Percentiles rank a stretch among this genome's conserved stretches.
Evolutionary conservation across 352 stramenopile species (phyloP).

Genomic region (Lagenidium giganteum): DNA sequence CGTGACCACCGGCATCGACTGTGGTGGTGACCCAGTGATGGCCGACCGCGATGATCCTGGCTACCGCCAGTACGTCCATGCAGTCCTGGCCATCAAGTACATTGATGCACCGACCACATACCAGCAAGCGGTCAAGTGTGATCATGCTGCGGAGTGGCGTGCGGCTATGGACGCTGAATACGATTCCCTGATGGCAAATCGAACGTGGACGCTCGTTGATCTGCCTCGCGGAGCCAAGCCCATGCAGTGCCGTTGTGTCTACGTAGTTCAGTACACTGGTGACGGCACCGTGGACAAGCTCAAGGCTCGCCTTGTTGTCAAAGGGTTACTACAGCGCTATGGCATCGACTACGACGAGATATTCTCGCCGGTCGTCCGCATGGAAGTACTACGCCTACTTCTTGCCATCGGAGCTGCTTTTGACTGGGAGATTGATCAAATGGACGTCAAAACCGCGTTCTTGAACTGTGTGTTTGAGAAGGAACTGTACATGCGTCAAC

Average conservation of each 20-base stretch:
- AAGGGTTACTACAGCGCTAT: constrained; percentile 17
- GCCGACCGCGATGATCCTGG: constrained; percentile 1
- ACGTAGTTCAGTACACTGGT: constrained; percentile 9
- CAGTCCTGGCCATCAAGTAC: constrained; percentile 6
- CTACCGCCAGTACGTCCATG: constrained; percentile 5
- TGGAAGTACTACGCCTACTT: constrained; percentile 7
- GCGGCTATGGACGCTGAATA: constrained; percentile 7
- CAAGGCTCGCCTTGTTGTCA: constrained; percentile 18
- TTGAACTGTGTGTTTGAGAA: not conserved
- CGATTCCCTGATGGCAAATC: constrained; percentile 1
- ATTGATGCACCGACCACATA: constrained; percentile 6
- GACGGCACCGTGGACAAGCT: constrained; percentile 14
- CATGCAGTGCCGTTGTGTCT: constrained; percentile 13
- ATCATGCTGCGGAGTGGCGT: constrained; percentile 3
- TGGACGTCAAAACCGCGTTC: not conserved
- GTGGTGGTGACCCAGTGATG: not conserved
- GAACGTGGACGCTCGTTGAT: constrained; percentile 2
- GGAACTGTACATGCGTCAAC: constrained; percentile 1
- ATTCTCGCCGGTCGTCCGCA: constrained; percentile 10
- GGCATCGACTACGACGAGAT: constrained; percentile 22
- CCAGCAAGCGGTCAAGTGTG: constrained; percentile 6
- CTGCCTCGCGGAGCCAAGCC: constrained; percentile 8
- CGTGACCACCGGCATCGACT: constrained; percentile 2
- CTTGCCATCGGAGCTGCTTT: not conserved
- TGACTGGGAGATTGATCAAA: not conserved